A percentile compares a stretch with the other conserved stretches of the same genome.
Conservation (phyloP, 1,284 basidiomycete species). For the Trichosporon faecale region DNA sequence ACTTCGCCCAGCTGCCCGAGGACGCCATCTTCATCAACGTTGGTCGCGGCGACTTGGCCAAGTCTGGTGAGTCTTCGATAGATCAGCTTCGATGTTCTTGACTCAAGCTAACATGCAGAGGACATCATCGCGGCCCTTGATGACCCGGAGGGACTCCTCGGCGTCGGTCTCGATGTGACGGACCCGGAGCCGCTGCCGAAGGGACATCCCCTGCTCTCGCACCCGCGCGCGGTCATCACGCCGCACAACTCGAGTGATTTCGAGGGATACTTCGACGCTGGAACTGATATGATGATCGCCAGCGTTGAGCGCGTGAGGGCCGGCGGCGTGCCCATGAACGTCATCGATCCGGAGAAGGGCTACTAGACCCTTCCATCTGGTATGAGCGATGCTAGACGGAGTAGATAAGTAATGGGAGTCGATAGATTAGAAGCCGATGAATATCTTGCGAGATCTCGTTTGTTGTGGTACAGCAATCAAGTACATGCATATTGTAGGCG, state of each 20-base stretch:
- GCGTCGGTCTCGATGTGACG: constrained; percentile 50
- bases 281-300: constrained; percentile 47
- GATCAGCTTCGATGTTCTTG: background rate
- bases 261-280: constrained; percentile 41
- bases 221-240: constrained; percentile 46
- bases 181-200: constrained; percentile 51
- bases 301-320: constrained; percentile 45
- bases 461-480: constrained; percentile 11
- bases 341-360: constrained; percentile 46
- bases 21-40: constrained; percentile 51
- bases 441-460: background rate
- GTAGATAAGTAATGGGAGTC: background rate
- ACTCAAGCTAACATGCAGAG: constrained; percentile 6
- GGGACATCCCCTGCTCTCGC: constrained; percentile 44
- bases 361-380: constrained; percentile 30
- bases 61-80: constrained; percentile 32
- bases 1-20: constrained; percentile 35
- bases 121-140: constrained; percentile 15
- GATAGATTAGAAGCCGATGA: constrained; percentile 1
- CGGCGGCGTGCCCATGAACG: constrained; percentile 42
- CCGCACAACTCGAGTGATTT: constrained; percentile 46
- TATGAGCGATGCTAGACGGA: background rate
- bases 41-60: constrained; percentile 48
- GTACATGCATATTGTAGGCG: constrained; percentile 3
- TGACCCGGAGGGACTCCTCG: constrained; percentile 31